Evolutionary conservation across 768 basidiomycete species (phyloP).

Genomic region (Lactarius hatsudake): DNA sequence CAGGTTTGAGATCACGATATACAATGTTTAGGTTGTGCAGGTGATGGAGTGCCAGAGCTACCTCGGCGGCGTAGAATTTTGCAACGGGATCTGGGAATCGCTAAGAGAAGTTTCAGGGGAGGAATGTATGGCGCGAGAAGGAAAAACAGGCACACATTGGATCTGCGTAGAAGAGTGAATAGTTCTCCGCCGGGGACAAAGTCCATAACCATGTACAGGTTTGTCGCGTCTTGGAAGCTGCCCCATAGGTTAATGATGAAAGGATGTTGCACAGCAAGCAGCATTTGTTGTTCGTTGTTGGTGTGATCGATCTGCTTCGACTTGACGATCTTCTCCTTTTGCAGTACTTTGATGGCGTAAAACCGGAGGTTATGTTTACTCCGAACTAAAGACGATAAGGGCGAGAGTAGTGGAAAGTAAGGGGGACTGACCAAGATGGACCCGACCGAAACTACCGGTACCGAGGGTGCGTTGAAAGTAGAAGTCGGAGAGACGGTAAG

Average conservation of each 20-base stretch:
- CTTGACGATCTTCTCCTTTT: conserved; percentile 87
- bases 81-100: conserved; percentile 96
- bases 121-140: conserved; percentile 6
- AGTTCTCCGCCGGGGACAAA: conserved; percentile 96
- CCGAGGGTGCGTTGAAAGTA: conserved; percentile 81
- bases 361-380: conserved; percentile 94
- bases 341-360: conserved; percentile 93
- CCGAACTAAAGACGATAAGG: conserved; percentile 50
- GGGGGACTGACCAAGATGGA: conserved; percentile 66
- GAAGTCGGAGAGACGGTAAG: conserved; percentile 73
- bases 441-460: conserved; percentile 97
- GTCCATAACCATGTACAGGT: conserved; percentile 98
- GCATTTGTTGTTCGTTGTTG: conserved; percentile 88
- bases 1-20: conserved; percentile 97
- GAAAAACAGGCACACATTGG: conserved; percentile 56
- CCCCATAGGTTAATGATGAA: conserved; percentile 98
- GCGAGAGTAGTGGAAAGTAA: background rate
- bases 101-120: conserved; percentile 39
- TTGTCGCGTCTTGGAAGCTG: conserved; percentile 85
- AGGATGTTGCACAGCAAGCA: conserved; percentile 82
- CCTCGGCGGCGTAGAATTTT: conserved; percentile 96
- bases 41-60: conserved; percentile 88
- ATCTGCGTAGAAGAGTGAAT: conserved; percentile 88
- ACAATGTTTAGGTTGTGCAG: conserved; percentile 86
- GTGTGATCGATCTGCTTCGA: conserved; percentile 98